Evolutionary conservation across 1,284 basidiomycete genomes (phyloP), one percentile per base, ranked within the genome.

Genomic region (Ceratobasidium sp.): DNA sequence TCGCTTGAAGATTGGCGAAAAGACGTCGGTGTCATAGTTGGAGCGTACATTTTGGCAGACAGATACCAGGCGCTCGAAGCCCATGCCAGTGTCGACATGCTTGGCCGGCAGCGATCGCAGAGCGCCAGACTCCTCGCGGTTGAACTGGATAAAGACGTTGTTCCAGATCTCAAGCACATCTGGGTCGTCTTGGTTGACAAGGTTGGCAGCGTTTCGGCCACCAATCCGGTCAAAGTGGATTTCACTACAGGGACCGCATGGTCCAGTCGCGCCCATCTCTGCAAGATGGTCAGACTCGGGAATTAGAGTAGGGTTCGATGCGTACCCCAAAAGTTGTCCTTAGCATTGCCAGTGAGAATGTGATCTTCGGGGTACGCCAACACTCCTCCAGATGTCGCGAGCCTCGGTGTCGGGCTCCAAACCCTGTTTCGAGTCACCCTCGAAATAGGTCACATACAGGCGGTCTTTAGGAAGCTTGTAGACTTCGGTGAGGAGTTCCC

Each of bases 81-180:
- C 96, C 94, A 99, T 95, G 69, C 96, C 96, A 13, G 96, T 99
- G 79, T 99, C 96, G 73, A 99, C 92, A 77, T 99, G 96, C 80
- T 96, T 94, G 54, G 91, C 88, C 27, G 97, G 96, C 20, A 99
- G 85, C 0, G 87, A 73, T 70, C 87, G 88, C 17, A 99, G 85
- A 17, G 88, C 87, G 62, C 92, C 92, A 72, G 95, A 91, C 45
- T 89, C 86, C 80, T 98, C 96, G 45, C 96, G 91, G 80, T 99
- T 99, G 83, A 92, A 99, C 76, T 98, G 95, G 77, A 99, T 98
- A 80, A 98, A 99, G 69, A 99, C 96, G 79, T 97, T 97, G 83
- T 99, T 99, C 96, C 96, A 99, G 75, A 99, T 96, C 80, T 99
- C 97, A 71, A 99, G 85, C 4, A 99, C 96, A 74, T 96, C 88